Evolutionary conservation across 176 grass and related monocot species (phyloP).

Genomic region (Neostapfia colusana): DNA sequence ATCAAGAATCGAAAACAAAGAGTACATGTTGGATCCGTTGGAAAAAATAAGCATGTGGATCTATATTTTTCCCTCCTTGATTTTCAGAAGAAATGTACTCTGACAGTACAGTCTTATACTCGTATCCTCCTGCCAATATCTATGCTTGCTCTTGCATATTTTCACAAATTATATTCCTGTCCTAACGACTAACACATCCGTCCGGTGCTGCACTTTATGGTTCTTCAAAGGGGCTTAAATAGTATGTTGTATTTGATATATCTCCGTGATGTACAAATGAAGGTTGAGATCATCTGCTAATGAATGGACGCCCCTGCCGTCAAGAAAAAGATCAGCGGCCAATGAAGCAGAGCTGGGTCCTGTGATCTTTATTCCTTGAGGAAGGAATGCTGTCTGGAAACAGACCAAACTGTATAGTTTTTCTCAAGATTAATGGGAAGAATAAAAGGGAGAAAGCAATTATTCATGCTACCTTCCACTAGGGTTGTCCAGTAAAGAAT

Average conservation of each 20-base stretch:
- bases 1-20: neutral
- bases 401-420: neutral
- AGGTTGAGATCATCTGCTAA: neutral
- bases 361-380: neutral
- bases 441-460: neutral
- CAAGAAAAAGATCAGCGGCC: neutral
- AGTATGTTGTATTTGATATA: neutral
- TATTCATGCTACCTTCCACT: no score
- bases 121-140: constrained; percentile 3
- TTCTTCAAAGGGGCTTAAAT: neutral
- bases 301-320: neutral
- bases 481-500: no score
- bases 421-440: neutral
- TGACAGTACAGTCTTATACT: neutral
- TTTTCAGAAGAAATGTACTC: constrained; percentile 8
- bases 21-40: neutral
- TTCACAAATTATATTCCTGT: neutral
- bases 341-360: neutral
- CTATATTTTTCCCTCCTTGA: neutral
- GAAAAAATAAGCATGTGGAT: constrained; percentile 12
- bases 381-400: constrained; percentile 4
- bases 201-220: constrained; percentile 15
- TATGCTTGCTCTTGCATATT: neutral
- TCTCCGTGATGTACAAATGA: neutral
- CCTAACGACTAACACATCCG: neutral